Base-by-base conservation (phyloP, 106 monocot genomes). In the Posidonia australis region DNA sequence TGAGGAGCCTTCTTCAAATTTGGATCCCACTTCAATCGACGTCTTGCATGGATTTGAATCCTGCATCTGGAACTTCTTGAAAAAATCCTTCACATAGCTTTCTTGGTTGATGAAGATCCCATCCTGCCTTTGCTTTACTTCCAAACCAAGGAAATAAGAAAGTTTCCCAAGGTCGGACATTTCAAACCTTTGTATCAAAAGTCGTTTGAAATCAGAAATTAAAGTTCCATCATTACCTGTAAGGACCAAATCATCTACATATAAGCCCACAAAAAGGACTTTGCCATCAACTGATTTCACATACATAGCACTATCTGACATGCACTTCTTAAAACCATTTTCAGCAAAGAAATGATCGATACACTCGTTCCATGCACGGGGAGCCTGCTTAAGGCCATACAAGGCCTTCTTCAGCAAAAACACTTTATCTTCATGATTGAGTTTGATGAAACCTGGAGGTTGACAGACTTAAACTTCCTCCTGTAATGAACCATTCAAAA, bases 181-280 rank as follows among this genome's bases (percentile, higher is more conserved):
- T 54, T 70, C 44, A 22, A 70, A 70, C 16, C 1, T 23, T 2
- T 10, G 3, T 0, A 44, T 18, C 69, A 70, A 60, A 5, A 1
- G 5, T 1, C 20, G 30, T 23, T 57, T 54, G 68, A 68, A 68
- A 7, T 56, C 22, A 4, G 7, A 2, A 36, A 4, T 36, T 7
- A 9, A 0, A 10, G 9, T 18, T 20, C 3, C 7, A 12, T 46
- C 25, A n/a, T n/a, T n/a, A n/a, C n/a, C n/a, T n/a, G n/a, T n/a
- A n/a, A n/a, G n/a, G n/a, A n/a, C n/a, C n/a, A 5, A 57, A 70
- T 70, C 69, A 16, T 58, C 69, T n/a, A n/a, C n/a, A 46, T 70
- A 60, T 4, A 70, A 23, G 6, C 44, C 17, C 5, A 70, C 69
- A 13, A 70, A 9, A 4, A 70, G 4, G 0, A 51, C 17, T 51